Evolutionary conservation across 768 basidiomycete genomes (phyloP), one percentile per base, ranked within the genome.

Genomic region (Kwoniella botswanensis): DNA sequence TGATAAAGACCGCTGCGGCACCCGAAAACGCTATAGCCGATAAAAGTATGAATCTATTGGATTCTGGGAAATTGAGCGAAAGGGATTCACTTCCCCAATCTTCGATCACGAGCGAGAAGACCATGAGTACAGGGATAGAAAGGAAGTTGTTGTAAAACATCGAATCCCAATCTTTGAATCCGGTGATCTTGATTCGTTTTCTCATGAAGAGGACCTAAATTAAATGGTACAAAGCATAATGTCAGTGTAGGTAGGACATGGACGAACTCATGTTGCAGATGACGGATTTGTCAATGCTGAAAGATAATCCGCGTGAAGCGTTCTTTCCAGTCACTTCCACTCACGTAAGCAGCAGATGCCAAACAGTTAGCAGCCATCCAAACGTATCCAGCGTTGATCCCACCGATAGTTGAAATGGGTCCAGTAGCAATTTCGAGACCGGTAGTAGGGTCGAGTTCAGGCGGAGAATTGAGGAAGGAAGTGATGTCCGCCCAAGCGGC

Each of bases 101-200:
- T 85, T 99, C 97, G 43, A 91, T 84, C 60, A 93, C 74, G 77
- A 98, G 77, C 10, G 94, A 96, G 78, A 91, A 93, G 62, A 93
- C 77, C 63, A 88, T 87, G 57, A 99, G 86, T 53, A 98, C 89
- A 9, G 97, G 97, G 75, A 98, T 95, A 35, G 93, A 96, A 64
- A 98, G 86, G 57, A 98, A 83, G 83, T 98, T 99, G 86, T 96
- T 97, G 87, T 98, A 98, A 85, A 93, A 96, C 94, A 98, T 98
- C 15, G 95, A 91, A 80, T 98, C 96, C 95, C 94, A 97, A 79
- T 99, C 96, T 63, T 94, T 90, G 85, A 98, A 98, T n/a, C 93
- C 93, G 22, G 94, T 98, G 54, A 86, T 82, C 86, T 98, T 98
- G 86, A 99, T 98, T 71, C 91, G 88, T 83, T 96, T 98, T 67